A percentile compares a stretch with the other conserved stretches of the same genome.
These are phyloP conservation scores for Brettanomyces sp. DNA, from an alignment of 805 yeast genomes.

Conservation along the genomic window DNA sequence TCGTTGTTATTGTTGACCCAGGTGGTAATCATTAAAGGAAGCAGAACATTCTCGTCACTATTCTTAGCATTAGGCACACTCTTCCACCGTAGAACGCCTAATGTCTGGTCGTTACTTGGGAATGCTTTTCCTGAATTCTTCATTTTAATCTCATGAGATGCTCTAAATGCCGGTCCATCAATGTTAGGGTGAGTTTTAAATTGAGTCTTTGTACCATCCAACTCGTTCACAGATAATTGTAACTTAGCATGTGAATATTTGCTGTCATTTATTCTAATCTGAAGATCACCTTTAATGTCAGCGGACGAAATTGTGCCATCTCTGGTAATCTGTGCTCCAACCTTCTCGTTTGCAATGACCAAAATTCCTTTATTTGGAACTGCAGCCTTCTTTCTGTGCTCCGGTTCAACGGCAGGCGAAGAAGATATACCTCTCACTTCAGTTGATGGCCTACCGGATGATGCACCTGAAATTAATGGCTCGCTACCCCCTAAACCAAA, in stretches of 20 bases:
- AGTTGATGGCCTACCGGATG: slow-evolving; percentile 12
- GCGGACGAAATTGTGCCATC: slow-evolving; percentile 67
- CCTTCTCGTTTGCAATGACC: slow-evolving; percentile 66
- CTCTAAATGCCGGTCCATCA: slow-evolving; percentile 62
- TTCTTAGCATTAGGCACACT: slow-evolving; percentile 42
- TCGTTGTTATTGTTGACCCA: slow-evolving; percentile 69
- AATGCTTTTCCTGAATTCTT: slow-evolving; percentile 73
- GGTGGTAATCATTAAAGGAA: slow-evolving; percentile 69
- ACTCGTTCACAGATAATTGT: slow-evolving; percentile 40
- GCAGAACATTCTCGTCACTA: slow-evolving; percentile 42
- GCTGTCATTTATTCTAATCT: slow-evolving; percentile 76
- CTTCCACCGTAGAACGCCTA: slow-evolving; percentile 93
- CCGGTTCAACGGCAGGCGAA: slow-evolving; percentile 13
- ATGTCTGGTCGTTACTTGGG: slow-evolving; percentile 84
- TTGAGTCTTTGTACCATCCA: slow-evolving; percentile 41
- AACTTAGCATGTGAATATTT: slow-evolving; percentile 60
- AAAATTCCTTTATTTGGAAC: slow-evolving; percentile 66
- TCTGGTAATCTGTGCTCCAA: slow-evolving; percentile 68
- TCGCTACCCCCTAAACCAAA: slow-evolving; percentile 12
- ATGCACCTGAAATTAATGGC: slow-evolving; percentile 22
- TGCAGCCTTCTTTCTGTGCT: slow-evolving; percentile 23
- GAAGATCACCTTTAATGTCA: slow-evolving; percentile 86
- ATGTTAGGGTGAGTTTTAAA: slow-evolving; percentile 96
- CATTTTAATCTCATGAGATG: slow-evolving; percentile 52
- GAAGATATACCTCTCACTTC: slow-evolving; percentile 13